Conservation (phyloP, 495 filamentous ascomycete genomes). For the Penicillium subrubescens region DNA sequence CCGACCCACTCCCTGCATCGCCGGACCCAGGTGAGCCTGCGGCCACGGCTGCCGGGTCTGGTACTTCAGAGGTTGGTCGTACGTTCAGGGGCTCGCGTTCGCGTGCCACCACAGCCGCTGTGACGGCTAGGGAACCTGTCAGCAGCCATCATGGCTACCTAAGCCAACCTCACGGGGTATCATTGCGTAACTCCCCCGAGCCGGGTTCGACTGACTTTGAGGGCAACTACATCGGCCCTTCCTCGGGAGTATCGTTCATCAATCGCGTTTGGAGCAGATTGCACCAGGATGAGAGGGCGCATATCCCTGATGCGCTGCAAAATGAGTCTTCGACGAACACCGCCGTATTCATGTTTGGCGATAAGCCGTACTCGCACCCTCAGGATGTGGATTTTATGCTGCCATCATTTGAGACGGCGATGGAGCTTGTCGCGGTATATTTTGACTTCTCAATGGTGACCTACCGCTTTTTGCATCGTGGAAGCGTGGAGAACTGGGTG, state of each 20-base stretch:
- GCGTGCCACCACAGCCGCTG: constrained; percentile 12
- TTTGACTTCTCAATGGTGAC: constrained; percentile 54
- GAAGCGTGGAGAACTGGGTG: constrained; percentile 44
- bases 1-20: constrained; percentile 39
- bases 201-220: constrained; percentile 49
- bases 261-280: constrained; percentile 49
- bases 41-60: background rate
- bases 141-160: constrained; percentile 10
- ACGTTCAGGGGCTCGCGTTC: constrained; percentile 15
- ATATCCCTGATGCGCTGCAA: constrained; percentile 36
- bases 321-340: constrained; percentile 43
- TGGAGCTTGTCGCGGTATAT: constrained; percentile 42
- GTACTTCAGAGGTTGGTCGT: constrained; percentile 9
- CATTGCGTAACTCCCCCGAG: constrained; percentile 44
- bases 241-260: constrained; percentile 50
- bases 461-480: constrained; percentile 48
- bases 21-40: constrained; percentile 13
- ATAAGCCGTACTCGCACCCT: constrained; percentile 41
- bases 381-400: constrained; percentile 36
- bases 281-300: constrained; percentile 42
- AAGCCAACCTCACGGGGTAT: constrained; percentile 16
- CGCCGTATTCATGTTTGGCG: constrained; percentile 47
- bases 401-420: constrained; percentile 38
- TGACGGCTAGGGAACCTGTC: background rate
- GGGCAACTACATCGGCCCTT: constrained; percentile 49